Conservation (phyloP, 2,329 filamentous ascomycete genomes). For the Pestalotiopsis fici region DNA sequence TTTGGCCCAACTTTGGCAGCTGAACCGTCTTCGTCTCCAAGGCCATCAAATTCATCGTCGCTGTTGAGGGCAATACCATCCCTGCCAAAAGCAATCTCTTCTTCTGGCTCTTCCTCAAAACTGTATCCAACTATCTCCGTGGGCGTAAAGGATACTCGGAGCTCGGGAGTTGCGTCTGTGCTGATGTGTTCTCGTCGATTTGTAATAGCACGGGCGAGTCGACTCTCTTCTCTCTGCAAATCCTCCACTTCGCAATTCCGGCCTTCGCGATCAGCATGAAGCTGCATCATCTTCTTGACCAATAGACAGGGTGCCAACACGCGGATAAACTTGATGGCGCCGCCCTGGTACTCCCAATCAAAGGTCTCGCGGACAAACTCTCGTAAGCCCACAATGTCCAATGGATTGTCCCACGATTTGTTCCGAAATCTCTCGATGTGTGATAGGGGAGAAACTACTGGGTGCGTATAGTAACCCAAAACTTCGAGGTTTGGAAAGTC, state of each 20-base stretch:
- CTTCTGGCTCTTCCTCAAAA: constrained; percentile 70
- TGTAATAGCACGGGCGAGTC: constrained; percentile 66
- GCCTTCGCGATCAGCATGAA: constrained; percentile 32
- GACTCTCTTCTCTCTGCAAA: constrained; percentile 45
- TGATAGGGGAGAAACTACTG: constrained; percentile 69
- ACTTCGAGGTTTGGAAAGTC: constrained; percentile 80
- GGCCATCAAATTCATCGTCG: constrained; percentile 63
- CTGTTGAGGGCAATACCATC: constrained; percentile 62
- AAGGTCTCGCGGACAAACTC: constrained; percentile 78
- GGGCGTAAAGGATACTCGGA: constrained; percentile 79
- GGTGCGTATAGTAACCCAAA: constrained; percentile 84
- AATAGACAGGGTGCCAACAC: constrained; percentile 78
- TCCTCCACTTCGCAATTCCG: constrained; percentile 29
- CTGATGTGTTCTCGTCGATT: constrained; percentile 69
- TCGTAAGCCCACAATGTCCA: constrained; percentile 69
- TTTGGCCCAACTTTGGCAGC: constrained; percentile 24
- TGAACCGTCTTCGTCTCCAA: constrained; percentile 21
- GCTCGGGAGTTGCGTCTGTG: constrained; percentile 74
- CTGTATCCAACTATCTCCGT: constrained; percentile 77
- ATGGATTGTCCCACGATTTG: constrained; percentile 61
- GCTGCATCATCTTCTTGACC: constrained; percentile 54
- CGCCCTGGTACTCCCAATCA: constrained; percentile 78
- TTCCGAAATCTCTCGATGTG: constrained; percentile 55
- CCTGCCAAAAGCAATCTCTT: constrained; percentile 50
- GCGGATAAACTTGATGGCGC: constrained; percentile 82